Evolutionary conservation across 1,284 basidiomycete genomes (phyloP).

Genomic region (Ustilago lituana): DNA sequence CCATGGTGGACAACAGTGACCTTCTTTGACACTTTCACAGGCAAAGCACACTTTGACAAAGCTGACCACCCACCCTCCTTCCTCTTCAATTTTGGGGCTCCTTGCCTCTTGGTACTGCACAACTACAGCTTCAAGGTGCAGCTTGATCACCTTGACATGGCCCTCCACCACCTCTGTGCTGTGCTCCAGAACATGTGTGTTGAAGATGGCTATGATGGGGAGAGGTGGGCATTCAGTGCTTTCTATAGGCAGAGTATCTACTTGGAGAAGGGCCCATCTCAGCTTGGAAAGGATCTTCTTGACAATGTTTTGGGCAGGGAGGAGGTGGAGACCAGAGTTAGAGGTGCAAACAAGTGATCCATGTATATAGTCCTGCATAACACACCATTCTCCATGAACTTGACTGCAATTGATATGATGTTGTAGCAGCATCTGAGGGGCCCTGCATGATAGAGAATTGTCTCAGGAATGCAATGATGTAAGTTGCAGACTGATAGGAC

Average conservation of each 20-base stretch:
- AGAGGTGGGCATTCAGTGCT: slow-evolving; percentile 13
- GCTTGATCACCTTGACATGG: slow-evolving; percentile 1
- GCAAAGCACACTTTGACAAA: neutral
- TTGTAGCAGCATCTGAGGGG: no score
- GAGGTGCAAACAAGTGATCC: no score
- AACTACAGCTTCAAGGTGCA: slow-evolving; percentile 5
- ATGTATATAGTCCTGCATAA: no score
- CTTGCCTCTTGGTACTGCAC: slow-evolving; percentile 1
- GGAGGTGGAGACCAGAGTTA: no score
- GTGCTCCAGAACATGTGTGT: neutral
- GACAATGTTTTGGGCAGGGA: neutral
- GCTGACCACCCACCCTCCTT: slow-evolving; percentile 3
- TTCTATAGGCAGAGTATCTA: slow-evolving; percentile 4
- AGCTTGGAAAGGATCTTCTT: slow-evolving; percentile 1
- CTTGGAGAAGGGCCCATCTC: slow-evolving; percentile 1
- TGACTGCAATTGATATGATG: no score
- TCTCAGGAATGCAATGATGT: no score
- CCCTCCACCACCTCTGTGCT: slow-evolving; percentile 1
- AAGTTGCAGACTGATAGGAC: no score
- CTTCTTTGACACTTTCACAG: slow-evolving; percentile 5
- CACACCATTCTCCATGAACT: no score
- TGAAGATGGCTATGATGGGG: neutral
- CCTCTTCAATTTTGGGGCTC: slow-evolving; percentile 7
- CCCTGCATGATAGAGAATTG: no score
- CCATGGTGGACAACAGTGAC: slow-evolving; percentile 5